Percentiles rank a stretch among this genome's conserved stretches.
Conservation (phyloP, 257 asterid genomes). For the Voacanga thouarsii region DNA sequence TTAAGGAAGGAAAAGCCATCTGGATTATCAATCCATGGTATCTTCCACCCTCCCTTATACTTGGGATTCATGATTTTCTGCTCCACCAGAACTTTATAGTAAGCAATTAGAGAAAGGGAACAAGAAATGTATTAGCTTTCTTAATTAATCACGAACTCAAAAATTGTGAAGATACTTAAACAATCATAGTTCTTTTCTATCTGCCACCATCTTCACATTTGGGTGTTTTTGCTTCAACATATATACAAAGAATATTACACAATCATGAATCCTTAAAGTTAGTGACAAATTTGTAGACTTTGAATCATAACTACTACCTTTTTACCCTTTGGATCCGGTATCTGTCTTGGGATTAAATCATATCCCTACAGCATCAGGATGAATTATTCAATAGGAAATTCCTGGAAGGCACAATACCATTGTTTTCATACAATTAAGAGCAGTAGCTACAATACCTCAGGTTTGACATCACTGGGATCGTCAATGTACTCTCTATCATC, state of each 20-base stretch:
- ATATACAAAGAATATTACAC: not conserved
- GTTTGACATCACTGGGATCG: slow-evolving; percentile 73
- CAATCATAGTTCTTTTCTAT: too few species aligned
- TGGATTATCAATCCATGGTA: slow-evolving; percentile 10
- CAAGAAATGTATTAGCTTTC: not conserved
- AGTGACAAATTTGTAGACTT: too few species aligned
- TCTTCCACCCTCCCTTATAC: slow-evolving; percentile 12
- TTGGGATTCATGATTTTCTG: slow-evolving; percentile 12
- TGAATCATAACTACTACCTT: slow-evolving; percentile 34
- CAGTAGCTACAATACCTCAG: slow-evolving; percentile 46
- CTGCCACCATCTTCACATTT: not conserved
- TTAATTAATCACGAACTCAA: too few species aligned
- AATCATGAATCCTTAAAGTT: not conserved
- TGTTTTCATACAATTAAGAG: not conserved
- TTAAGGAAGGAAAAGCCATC: not conserved
- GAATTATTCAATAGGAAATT: not conserved
- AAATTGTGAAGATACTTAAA: too few species aligned
- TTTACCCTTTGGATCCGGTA: slow-evolving; percentile 80
- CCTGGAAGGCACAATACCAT: not conserved
- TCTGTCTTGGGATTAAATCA: slow-evolving; percentile 81
- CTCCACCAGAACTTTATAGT: not conserved
- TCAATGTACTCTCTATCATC: slow-evolving; percentile 81
- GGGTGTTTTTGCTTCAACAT: not conserved
- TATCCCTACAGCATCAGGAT: slow-evolving; percentile 58
- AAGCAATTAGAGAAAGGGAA: not conserved